Evolutionary conservation across 495 filamentous ascomycete genomes (phyloP), one percentile per base, ranked within the genome.

Genomic region (Umbilicaria muhlenbergii): DNA sequence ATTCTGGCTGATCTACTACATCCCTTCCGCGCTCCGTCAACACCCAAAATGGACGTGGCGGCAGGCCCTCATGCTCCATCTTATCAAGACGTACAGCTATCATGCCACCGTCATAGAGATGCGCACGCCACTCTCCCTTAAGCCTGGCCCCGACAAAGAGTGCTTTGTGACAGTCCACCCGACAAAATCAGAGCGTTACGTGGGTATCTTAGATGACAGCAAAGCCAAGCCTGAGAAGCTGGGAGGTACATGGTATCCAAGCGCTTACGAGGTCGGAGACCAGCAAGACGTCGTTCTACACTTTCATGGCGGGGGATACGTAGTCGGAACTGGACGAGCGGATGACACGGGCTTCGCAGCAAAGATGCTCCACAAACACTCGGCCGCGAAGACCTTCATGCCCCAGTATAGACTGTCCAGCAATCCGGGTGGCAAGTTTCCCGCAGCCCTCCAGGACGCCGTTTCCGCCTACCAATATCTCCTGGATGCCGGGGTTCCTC

Each of bases 221-320:
- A 38, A 56, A 13, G 46, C 60, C 35, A 46, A 54, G 38, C 61
- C 63, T 1, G 53, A 51, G n/a, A 39, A 41, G 12, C 55, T 61
- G 3, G 62, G 58, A 16, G 61, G 46, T 3, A 63, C 55, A 5
- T 65, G 62, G 63, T 63, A 61, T 44, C 60, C 62, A 6, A 16
- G 15, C 41, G 37, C 35, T 15, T 17, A 28, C 32, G 3, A 35
- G 16, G 8, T 16, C 19, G 38, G 37, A 13, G 32, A 34, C 18
- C 11, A 37, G 32, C 14, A 10, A 18, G 34, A 19, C 32, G 52
- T 73, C n/a, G 51, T 66, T 3, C 58, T 75, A 16, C 67, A 74
- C 47, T 58, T 74, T 43, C 70, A 74, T 48, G 68, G 69, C 38
- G 71, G 70, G 19, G 67, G 61, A 11, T 75, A 58, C 47, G 60